Evolutionary conservation across 2,329 filamentous ascomycete species (phyloP), one percentile per base, ranked within the genome.

Genomic region (Calycina herbarum): DNA sequence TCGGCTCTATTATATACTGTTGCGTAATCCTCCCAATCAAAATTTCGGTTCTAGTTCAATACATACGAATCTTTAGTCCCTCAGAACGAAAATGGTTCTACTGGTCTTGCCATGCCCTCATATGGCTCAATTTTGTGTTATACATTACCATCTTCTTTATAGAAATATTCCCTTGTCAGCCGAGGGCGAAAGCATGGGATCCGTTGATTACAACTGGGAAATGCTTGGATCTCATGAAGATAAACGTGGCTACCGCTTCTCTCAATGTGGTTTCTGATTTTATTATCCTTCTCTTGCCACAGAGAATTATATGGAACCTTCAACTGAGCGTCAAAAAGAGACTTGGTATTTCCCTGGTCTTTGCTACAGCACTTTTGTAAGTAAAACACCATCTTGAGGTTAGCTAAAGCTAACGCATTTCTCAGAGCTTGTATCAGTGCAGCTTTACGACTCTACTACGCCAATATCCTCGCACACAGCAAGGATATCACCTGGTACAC

Each of bases 181-280:
- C 59, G 15, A 51, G 45, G 2, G 40, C 40, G 10, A 61, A 61
- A 48, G 42, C 42, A 29, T 61, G 59, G 59, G 31, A 61, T 51
- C 59, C 59, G 2, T 5, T 61, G 13, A 29, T 61, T 5, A 33
- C n/a, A 27, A 20, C 20, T 17, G 59, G 59, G 7, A 61, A 10
- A n/a, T 61, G 42, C 20, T 17, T 61, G 8, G 42, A 61, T 51
- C 13, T 29, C 17, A 24, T 13, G 15, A 29, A 8, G 17, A n/a
- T 61, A 4, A 51, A 51, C 27, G 42, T 51, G 2, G 42, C 27
- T 3, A 13, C 59, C 20, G 40, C 38, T 13, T 40, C 59, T 48
- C 13, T 61, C 3, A 61, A 51, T 61, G 38, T 51, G 3, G 59
- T 33, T 61, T 48, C 38, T n/a, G 59, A 61, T 33, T 61, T 61